A percentile compares a stretch with the other conserved stretches of the same genome.
phyloP scores from a whole-genome alignment of 2,329 filamentous ascomycete species.

The Cladorrhinum sp. region DNA sequence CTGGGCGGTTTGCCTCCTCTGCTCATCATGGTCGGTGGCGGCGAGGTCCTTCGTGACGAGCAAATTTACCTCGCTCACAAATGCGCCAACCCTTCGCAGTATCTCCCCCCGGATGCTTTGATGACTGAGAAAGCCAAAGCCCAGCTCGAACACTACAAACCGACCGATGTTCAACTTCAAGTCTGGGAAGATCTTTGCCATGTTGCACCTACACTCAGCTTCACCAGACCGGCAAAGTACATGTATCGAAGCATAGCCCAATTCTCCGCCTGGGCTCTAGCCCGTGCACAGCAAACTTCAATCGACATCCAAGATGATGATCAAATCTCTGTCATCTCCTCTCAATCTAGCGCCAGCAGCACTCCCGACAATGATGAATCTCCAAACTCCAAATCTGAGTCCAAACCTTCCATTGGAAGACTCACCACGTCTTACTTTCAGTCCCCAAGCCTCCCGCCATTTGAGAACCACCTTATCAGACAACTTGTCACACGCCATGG shows the following conservation, averaged over 20 bases:
- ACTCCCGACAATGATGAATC: constrained; percentile 20
- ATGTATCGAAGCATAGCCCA: constrained; percentile 87
- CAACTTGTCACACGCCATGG: constrained; percentile 81
- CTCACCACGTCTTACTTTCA: not conserved
- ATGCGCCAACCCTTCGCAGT: constrained; percentile 76
- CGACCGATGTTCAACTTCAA: constrained; percentile 89
- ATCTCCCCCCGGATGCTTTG: constrained; percentile 64
- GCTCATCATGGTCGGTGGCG: constrained; percentile 81
- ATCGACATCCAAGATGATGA: constrained; percentile 84
- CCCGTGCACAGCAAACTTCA: constrained; percentile 72
- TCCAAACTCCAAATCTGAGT: not conserved
- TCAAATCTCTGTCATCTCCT: constrained; percentile 69
- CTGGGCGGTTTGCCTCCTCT: constrained; percentile 87
- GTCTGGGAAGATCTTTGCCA: constrained; percentile 96
- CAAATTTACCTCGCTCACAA: constrained; percentile 96
- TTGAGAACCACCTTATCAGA: constrained; percentile 85
- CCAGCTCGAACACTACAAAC: constrained; percentile 64
- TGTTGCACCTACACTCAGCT: constrained; percentile 87
- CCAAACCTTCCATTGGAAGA: not conserved
- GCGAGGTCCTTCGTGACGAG: constrained; percentile 86
- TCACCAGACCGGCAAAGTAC: constrained; percentile 91
- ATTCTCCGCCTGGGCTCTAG: constrained; percentile 88
- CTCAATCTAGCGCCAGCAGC: constrained; percentile 43
- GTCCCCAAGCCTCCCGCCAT: constrained; percentile 57
- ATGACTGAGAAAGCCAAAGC: constrained; percentile 62